Percentiles rank a stretch among this genome's conserved stretches.
phyloP scores from a whole-genome alignment of 2,329 filamentous ascomycete species.

The Colletotrichum tanaceti region DNA sequence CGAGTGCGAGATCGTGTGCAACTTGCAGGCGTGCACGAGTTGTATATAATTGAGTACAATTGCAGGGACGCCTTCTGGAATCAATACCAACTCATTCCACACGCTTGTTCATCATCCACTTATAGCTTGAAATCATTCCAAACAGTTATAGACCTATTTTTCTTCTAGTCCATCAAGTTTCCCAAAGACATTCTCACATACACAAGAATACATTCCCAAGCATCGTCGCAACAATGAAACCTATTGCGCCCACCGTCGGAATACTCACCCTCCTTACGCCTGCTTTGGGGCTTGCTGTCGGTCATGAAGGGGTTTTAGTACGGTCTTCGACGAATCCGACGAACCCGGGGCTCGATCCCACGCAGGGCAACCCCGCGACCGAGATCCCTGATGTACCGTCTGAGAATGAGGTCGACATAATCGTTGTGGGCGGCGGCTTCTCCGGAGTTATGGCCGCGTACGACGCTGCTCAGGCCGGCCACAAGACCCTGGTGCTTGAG shows the following conservation, averaged over 20 bases:
- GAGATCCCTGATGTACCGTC: not conserved
- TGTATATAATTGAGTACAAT: not conserved
- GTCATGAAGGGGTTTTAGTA: not conserved
- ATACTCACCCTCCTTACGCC: not conserved
- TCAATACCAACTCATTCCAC: not conserved
- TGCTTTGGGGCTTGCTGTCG: not conserved
- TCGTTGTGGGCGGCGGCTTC: constrained; percentile 39
- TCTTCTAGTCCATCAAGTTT: not conserved
- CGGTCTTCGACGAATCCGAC: not conserved
- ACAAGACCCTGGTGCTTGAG: constrained; percentile 16
- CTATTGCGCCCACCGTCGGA: not conserved
- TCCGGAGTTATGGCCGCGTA: constrained; percentile 36
- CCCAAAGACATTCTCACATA: not conserved
- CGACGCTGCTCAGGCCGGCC: constrained; percentile 7
- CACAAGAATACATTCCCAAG: too few species aligned
- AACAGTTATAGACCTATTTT: accelerated
- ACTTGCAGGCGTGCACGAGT: not conserved
- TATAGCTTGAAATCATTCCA: not conserved
- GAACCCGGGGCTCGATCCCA: not conserved
- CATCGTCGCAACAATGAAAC: not conserved
- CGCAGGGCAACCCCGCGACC: not conserved
- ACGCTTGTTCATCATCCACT: not conserved
- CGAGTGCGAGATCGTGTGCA: not conserved
- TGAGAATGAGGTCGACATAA: constrained; percentile 21
- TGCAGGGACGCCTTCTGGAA: not conserved